A percentile compares a stretch with the other conserved stretches of the same genome.
phyloP scores from a whole-genome alignment of 371 early-diverging fungal genomes.

The Actinomortierella ambigua region DNA sequence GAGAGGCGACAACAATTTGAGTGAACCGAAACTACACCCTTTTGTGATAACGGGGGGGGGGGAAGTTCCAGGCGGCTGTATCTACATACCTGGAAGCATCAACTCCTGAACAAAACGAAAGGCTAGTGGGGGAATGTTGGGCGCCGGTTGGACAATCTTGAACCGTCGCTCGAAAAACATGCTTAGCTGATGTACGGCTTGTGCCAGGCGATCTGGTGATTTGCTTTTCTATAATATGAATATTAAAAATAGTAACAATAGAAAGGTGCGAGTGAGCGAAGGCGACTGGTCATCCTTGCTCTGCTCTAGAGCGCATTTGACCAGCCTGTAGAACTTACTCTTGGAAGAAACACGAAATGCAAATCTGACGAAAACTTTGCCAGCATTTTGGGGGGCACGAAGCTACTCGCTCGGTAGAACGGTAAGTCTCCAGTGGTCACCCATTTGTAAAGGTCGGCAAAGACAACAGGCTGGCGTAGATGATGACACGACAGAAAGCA shows the following conservation, averaged over 20 bases:
- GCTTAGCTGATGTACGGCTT: neutral
- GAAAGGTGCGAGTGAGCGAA: neutral
- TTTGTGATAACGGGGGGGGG: neutral
- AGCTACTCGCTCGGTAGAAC: conserved; percentile 7
- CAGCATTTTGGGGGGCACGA: conserved; percentile 21
- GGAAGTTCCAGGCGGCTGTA: too few relatives aligned
- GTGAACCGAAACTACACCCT: neutral
- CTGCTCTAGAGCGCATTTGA: neutral
- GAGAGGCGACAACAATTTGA: neutral
- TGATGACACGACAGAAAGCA: conserved; percentile 27
- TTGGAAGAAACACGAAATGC: conserved; percentile 1
- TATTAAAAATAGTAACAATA: neutral
- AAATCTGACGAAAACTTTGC: neutral
- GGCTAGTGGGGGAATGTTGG: conserved; percentile 20
- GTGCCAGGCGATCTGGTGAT: neutral
- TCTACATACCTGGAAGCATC: conserved; percentile 32
- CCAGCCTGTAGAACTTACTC: conserved; percentile 5
- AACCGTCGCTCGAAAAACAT: neutral
- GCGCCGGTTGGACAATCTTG: neutral
- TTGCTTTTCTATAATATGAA: neutral
- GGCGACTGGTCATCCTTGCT: neutral
- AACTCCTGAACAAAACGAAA: conserved; percentile 35
- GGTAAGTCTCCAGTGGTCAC: conserved; percentile 13
- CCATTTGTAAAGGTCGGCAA: conserved; percentile 39
- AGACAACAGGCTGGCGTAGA: conserved; percentile 25